Conservation (phyloP, 176 grass and related monocot species). For the Lolium multiflorum region DNA sequence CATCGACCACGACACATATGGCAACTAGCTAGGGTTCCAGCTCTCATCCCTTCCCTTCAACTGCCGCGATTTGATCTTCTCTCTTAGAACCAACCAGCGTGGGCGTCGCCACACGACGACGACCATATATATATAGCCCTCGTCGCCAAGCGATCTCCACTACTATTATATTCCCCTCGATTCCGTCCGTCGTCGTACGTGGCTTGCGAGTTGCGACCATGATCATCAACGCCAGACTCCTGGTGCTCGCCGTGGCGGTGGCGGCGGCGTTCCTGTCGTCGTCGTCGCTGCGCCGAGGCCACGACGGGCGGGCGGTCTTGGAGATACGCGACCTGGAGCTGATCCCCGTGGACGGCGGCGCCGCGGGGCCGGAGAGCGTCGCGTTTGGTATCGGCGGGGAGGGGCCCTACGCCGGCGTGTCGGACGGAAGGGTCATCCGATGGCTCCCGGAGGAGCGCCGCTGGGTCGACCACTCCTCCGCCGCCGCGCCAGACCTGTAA, state of each 20-base stretch:
- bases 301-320: neutral
- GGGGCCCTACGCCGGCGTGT: constrained; percentile 74
- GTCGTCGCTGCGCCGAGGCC: neutral
- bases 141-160: neutral
- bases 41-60: neutral
- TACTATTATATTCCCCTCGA: neutral
- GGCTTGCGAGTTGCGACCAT: constrained; percentile 28
- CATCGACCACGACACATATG: neutral
- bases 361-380: constrained; percentile 70
- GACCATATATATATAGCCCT: neutral
- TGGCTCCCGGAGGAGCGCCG: constrained; percentile 47
- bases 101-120: neutral
- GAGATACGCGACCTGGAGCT: constrained; percentile 39
- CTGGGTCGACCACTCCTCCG: constrained; percentile 63
- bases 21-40: neutral
- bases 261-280: constrained; percentile 31
- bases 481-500: constrained; percentile 61
- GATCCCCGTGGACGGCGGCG: constrained; percentile 59
- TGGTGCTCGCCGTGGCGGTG: neutral
- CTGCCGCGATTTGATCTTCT: too few species aligned
- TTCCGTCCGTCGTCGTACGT: neutral
- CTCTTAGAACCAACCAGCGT: neutral
- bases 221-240: constrained; percentile 16
- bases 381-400: constrained; percentile 47
- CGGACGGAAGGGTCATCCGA: constrained; percentile 76